Conservation (phyloP, 768 basidiomycete genomes). For the Boletus reticuloceps region DNA sequence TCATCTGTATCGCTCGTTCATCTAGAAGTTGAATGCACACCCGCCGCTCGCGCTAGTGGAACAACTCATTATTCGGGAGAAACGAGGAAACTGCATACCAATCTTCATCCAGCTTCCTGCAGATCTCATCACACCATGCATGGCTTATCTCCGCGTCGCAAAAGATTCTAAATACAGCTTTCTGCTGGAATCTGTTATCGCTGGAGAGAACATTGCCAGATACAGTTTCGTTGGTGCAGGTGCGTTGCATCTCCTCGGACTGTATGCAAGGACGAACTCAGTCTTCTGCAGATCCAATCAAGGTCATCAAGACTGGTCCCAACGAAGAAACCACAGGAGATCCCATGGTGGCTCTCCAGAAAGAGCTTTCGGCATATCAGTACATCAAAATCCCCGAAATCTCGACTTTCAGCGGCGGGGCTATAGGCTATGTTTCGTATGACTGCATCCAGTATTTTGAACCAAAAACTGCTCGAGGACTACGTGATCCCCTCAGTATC, state of each 20-base stretch:
- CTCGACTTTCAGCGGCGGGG: conserved; percentile 94
- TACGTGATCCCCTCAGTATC: conserved; percentile 78
- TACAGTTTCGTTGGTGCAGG: conserved; percentile 97
- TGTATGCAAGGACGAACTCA: neutral
- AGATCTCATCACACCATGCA: conserved; percentile 94
- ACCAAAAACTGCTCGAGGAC: conserved; percentile 77
- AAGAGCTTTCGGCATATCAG: conserved; percentile 80
- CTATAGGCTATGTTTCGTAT: conserved; percentile 95
- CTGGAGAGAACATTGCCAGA: conserved; percentile 86
- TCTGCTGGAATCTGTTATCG: conserved; percentile 88
- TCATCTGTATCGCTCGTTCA: conserved; percentile 52
- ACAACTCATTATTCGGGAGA: conserved; percentile 73
- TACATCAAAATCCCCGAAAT: conserved; percentile 91
- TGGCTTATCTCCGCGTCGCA: conserved; percentile 91
- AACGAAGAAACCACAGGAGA: conserved; percentile 82
- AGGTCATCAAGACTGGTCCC: conserved; percentile 86
- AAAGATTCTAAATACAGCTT: conserved; percentile 95
- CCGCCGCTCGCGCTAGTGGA: conserved; percentile 77
- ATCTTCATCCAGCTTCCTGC: conserved; percentile 92
- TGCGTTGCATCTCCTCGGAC: conserved; percentile 36
- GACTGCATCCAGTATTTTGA: conserved; percentile 97
- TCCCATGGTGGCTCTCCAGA: conserved; percentile 80
- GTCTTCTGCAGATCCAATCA: conserved; percentile 73
- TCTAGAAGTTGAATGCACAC: conserved; percentile 61
- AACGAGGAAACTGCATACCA: conserved; percentile 89